Base-by-base conservation (phyloP, 345 rosid species). In the Populus davidiana region DNA sequence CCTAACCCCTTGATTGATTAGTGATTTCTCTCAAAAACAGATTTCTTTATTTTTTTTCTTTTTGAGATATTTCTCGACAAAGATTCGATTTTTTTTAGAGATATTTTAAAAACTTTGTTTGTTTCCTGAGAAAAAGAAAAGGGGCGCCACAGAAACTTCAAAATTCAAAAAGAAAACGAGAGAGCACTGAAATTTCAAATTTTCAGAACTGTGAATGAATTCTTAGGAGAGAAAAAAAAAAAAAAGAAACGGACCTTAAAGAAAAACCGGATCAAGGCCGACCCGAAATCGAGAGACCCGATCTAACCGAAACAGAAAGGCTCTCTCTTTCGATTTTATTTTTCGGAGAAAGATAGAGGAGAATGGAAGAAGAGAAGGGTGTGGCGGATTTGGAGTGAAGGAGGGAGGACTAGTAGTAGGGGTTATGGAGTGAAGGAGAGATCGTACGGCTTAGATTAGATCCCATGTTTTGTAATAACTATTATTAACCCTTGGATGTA, bases 371-470 rank as follows among this genome's bases (percentile, higher is more conserved):
- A 47, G 17, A 47, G 17, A 47, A 47, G 17, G 36, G 14, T 5
- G 63, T 6, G 63, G 18, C 31, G 6, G 43, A 21, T 38, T 47
- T 31, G 31, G 38, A 14, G 54, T 1, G 54, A 38, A 8, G 21
- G 21, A 27, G 27, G 33, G 13, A 21, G 56, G 1, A 13, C 5
- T 3, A 13, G 17, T 3, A 47, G 17, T 4, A 36, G 50, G 54
- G 13, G 6, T 49, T 33, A 23, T 21, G 29, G 16, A 49, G 33
- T 39, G 44, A 50, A 2, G 39, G 69, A 21, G 9, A 5, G 12
- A 74, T 49, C 68, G 75, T 31, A 36, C 71, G 86, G 81, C 2
- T 71, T 49, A 16, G 83, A 75, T 81, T 49, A 29, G 70, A 44
- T 79, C 64, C 23, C 2, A 25, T 23, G 5, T 49, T 56, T 18